Evolutionary conservation across 2,329 filamentous ascomycete genomes (phyloP).

Genomic region (Didymellaceae sp.): DNA sequence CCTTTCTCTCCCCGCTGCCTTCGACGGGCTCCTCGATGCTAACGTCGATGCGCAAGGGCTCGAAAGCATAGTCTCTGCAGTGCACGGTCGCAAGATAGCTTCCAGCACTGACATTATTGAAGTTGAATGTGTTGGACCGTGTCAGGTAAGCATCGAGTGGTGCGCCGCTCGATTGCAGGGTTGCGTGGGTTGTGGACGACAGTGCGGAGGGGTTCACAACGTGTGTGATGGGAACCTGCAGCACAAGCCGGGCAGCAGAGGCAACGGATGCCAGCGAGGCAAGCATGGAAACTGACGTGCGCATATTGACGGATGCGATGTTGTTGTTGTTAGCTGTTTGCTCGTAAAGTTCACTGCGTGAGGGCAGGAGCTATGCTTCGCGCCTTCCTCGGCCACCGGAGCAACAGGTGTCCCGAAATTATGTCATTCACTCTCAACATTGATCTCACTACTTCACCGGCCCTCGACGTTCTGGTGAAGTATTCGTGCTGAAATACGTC

Average conservation of each 20-base stretch:
- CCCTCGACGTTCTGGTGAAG: neutral
- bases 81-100: conserved; percentile 86
- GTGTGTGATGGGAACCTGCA: conserved; percentile 58
- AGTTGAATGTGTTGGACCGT: conserved; percentile 73
- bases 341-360: conserved; percentile 5
- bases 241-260: conserved; percentile 55
- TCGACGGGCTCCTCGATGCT: conserved; percentile 36
- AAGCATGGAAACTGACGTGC: conserved; percentile 45
- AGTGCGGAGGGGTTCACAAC: conserved; percentile 56
- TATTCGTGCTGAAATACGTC: neutral
- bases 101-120: conserved; percentile 72
- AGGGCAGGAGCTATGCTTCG: conserved; percentile 11
- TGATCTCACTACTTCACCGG: neutral
- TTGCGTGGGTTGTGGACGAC: conserved; percentile 66
- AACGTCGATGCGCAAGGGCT: conserved; percentile 81
- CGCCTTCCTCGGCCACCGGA: conserved; percentile 13
- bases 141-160: conserved; percentile 68
- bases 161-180: conserved; percentile 65
- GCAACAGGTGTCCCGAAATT: conserved; percentile 1
- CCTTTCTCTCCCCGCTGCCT: conserved; percentile 40
- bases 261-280: conserved; percentile 52
- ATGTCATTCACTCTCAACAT: conserved; percentile 1
- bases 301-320: conserved; percentile 28
- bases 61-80: conserved; percentile 75
- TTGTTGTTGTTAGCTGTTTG: conserved; percentile 11